These are phyloP conservation scores for Phytophthora idaei DNA, from an alignment of 352 stramenopile genomes.

Conservation along the genomic window DNA sequence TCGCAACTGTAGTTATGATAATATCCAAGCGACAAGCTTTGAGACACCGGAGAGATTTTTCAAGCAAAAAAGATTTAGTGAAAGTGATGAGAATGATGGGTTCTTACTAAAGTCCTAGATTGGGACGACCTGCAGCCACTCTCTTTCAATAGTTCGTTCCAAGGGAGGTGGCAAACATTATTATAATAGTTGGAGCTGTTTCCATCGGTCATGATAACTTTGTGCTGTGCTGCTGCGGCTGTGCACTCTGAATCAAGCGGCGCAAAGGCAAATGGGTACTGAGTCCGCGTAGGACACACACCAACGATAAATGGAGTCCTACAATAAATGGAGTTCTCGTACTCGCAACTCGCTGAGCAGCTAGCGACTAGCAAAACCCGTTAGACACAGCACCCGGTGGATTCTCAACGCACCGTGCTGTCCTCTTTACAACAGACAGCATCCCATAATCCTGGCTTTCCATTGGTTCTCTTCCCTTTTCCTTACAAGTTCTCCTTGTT, in stretches of 20 bases:
- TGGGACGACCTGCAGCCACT: too few relatives aligned
- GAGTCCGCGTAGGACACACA: slow-evolving; percentile 12
- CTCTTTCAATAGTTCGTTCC: too few relatives aligned
- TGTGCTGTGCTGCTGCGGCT: slow-evolving; percentile 7
- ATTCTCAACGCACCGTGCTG: slow-evolving; percentile 20
- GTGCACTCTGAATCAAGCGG: slow-evolving; percentile 19
- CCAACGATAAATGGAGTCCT: slow-evolving; percentile 9
- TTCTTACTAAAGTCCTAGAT: too few relatives aligned
- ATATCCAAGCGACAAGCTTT: neutral
- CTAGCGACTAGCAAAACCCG: slow-evolving; percentile 24
- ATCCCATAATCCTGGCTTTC: neutral
- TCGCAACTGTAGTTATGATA: neutral
- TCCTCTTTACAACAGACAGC: slow-evolving; percentile 9
- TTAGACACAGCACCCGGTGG: slow-evolving; percentile 18
- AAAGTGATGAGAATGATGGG: neutral
- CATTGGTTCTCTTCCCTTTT: slow-evolving; percentile 6
- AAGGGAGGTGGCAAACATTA: slow-evolving; percentile 1
- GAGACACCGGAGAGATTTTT: neutral
- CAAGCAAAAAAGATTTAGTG: neutral
- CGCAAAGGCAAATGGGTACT: neutral
- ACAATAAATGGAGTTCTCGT: slow-evolving; percentile 2
- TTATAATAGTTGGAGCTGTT: neutral
- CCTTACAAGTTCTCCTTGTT: slow-evolving; percentile 7
- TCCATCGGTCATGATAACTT: neutral
- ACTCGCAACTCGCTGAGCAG: neutral